These are phyloP conservation scores for Trypanosoma lewisi DNA, from an alignment of 208 protist genomes.

Conservation along the genomic window DNA sequence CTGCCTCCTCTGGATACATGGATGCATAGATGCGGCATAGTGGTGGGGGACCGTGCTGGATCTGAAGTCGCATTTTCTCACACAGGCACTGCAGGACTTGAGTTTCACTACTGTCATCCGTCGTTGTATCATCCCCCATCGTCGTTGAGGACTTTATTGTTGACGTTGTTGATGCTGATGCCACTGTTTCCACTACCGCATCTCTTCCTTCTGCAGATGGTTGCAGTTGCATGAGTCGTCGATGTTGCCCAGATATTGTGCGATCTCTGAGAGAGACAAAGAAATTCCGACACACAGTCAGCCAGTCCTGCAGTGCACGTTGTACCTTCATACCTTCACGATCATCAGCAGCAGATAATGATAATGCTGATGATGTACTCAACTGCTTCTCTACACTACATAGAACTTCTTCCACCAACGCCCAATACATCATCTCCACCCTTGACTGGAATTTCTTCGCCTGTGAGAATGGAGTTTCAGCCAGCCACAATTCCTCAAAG, in stretches of 20 bases:
- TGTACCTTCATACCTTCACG: constrained; percentile 27
- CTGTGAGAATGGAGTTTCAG: constrained; percentile 22
- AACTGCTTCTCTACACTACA: constrained; percentile 56
- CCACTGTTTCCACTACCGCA: constrained; percentile 2
- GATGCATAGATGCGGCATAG: constrained; percentile 34
- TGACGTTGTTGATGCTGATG: too few species aligned
- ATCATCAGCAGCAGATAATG: constrained; percentile 7
- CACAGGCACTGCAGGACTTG: constrained; percentile 39
- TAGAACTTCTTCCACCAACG: constrained; percentile 54
- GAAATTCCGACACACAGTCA: constrained; percentile 54
- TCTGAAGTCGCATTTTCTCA: constrained; percentile 32
- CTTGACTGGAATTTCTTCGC: constrained; percentile 73
- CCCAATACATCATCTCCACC: constrained; percentile 74
- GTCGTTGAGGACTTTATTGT: too few species aligned
- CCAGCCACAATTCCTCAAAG: constrained; percentile 81
- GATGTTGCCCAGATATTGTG: constrained; percentile 18
- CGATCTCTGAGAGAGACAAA: constrained; percentile 44
- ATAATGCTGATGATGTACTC: constrained; percentile 15
- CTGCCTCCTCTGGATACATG: constrained; percentile 31
- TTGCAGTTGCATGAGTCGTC: constrained; percentile 24
- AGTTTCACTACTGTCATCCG: constrained; percentile 25
- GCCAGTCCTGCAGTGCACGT: constrained; percentile 43
- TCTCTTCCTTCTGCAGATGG: not conserved
- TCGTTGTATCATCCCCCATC: not conserved
- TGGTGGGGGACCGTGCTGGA: constrained; percentile 54